A percentile compares a stretch with the other conserved stretches of the same genome.
Evolutionary conservation across 1,284 basidiomycete species (phyloP).

Genomic region (Flammula alnicola): DNA sequence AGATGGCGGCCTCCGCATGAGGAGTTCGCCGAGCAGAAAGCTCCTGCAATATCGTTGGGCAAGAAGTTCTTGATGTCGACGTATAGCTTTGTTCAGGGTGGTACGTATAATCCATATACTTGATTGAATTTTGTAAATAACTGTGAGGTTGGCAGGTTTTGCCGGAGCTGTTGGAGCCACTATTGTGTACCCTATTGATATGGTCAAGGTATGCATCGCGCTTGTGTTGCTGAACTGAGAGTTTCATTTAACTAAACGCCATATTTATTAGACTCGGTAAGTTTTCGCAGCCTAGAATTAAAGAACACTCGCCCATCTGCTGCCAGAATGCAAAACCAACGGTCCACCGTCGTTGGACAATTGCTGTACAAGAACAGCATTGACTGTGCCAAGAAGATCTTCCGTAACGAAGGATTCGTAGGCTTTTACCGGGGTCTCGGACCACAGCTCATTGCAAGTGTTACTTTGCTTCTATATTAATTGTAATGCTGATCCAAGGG

Average conservation of each 20-base stretch:
- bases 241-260: conserved; percentile 5
- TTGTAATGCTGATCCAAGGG: background rate
- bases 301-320: background rate
- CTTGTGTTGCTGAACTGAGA: background rate
- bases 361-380: conserved; percentile 92
- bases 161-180: conserved; percentile 94
- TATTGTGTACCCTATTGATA: conserved; percentile 93
- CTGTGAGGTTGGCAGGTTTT: conserved; percentile 52
- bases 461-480: background rate
- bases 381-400: conserved; percentile 94
- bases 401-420: conserved; percentile 91
- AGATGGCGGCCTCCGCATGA: conserved; percentile 78
- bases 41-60: conserved; percentile 46
- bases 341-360: conserved; percentile 93
- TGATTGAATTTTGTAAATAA: conserved; percentile 6
- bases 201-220: conserved; percentile 70
- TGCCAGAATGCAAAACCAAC: conserved; percentile 94
- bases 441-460: conserved; percentile 87
- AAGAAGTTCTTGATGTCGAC: conserved; percentile 62
- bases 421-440: conserved; percentile 98
- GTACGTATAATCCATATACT: conserved; percentile 43
- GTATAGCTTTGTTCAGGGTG: conserved; percentile 92
- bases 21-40: conserved; percentile 41
- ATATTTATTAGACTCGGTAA: conserved; percentile 22
- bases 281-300: conserved; percentile 1